Evolutionary conservation across 306 rosid species (phyloP), one percentile per base, ranked within the genome.

Genomic region (Vicia faba): DNA sequence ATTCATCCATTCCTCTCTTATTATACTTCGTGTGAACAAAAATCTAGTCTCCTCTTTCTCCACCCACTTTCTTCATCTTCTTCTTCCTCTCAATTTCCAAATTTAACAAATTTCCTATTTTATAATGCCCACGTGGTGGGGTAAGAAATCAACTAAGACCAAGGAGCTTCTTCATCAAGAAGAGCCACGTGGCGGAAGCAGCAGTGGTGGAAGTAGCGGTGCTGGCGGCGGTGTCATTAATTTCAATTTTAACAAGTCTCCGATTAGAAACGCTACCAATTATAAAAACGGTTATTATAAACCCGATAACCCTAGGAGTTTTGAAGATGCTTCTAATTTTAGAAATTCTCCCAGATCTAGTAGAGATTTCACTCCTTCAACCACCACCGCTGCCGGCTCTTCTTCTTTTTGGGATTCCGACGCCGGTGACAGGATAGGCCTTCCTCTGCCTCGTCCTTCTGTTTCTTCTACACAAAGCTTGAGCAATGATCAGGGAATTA

Each of bases 71-170:
- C 50, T n/a, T 6, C 57, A 31, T 15, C 4, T 5, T 23, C 55
- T 4, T 40, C 4, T 10, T 33, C 35, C 14, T 61, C 14, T 11
- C 2, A 33, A 6, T 1, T 62, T 14, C 13, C 35, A 13, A 28
- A 4, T 20, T 38, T 53, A 12, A 23, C 54, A 2, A 69, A 25
- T 50, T 66, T 8, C 6, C 40, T 1, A 23, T 9, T 20, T 10
- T 38, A 79, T 50, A 72, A 88, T 92, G 97, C 96, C 95, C 79
- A 84, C 87, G 44, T 89, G 97, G 95, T 92, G 96, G 96, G 71
- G 68, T 31, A 87, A 48, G 64, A 92, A 87, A 72, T 78, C 87
- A 53, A 69, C 76, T 56, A 91, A 87, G 81, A 68, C 33, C 76
- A 92, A 87, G 51, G 82, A 79, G 0, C 23, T 59, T 0, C 38